Percentiles rank a stretch among this genome's conserved stretches.
These are phyloP conservation scores for Olyra latifolia DNA, from an alignment of 176 grass and related monocot genomes.

Conservation along the genomic window DNA sequence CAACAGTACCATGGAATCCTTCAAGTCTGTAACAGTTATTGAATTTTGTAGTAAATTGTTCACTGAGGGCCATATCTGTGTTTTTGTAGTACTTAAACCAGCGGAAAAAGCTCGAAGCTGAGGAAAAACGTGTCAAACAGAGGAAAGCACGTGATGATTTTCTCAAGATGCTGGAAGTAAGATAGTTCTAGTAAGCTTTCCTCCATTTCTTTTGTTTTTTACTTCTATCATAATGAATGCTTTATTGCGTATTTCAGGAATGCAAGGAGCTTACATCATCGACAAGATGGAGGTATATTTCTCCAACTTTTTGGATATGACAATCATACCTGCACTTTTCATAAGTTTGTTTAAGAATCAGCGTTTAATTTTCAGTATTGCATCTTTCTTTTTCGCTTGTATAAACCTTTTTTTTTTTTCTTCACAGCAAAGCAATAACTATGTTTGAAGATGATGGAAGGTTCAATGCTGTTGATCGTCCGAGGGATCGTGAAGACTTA, in stretches of 20 bases:
- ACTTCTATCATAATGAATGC: slow-evolving; percentile 14
- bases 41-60: slow-evolving; percentile 11
- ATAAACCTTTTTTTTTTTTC: slow-evolving; percentile 3
- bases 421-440: slow-evolving; percentile 80
- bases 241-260: slow-evolving; percentile 56
- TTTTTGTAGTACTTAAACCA: slow-evolving; percentile 86
- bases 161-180: slow-evolving; percentile 87
- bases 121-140: slow-evolving; percentile 87
- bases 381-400: slow-evolving; percentile 5
- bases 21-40: background rate
- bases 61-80: background rate
- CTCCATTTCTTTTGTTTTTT: background rate
- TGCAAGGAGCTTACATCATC: slow-evolving; percentile 77
- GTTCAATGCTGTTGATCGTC: slow-evolving; percentile 32
- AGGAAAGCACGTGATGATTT: slow-evolving; percentile 97
- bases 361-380: background rate
- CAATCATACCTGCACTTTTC: background rate
- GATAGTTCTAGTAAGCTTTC: slow-evolving; percentile 12
- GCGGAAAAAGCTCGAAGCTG: slow-evolving; percentile 82
- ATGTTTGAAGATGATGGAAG: slow-evolving; percentile 61
- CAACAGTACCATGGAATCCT: background rate
- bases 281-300: slow-evolving; percentile 85
- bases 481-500: slow-evolving; percentile 91
- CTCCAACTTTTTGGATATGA: slow-evolving; percentile 15
- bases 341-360: background rate